Base-by-base conservation (phyloP, 2,329 filamentous ascomycete genomes). In the Colletotrichum spinosum region DNA sequence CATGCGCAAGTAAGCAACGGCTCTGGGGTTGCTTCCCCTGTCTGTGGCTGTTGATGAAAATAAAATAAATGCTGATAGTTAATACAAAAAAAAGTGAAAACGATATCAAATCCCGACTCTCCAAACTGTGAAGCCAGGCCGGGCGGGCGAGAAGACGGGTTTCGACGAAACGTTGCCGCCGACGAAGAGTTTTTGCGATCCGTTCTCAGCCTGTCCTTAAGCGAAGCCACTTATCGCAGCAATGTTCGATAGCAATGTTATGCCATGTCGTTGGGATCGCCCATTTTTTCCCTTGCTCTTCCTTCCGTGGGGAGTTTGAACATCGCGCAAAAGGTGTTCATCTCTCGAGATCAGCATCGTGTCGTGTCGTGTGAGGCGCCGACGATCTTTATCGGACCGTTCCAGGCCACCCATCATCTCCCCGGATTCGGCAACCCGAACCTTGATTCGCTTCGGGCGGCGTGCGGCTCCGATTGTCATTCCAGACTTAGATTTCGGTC, bases 1-100 rank as follows among this genome's bases (percentile, higher is more conserved):
- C 72, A 89, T 89, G 86, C 76, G 78, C 67, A 79, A 78, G 68
- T 66, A 66, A 66, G 63, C 63, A 62, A 57, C 53, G 63, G 63
- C 52, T 66, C 49, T 57, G 48, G 25, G 25, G 34, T 66, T 66
- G 63, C 63, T 15, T 45, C 39, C 50, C 35, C 7, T 65, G 46
- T 54, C 13, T 57, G 45, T 35, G 25, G 25, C 25, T 25, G 25
- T 49, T 12, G 34, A 13, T 42, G 34, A 41, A 50, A 65, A 25
- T 49, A 65, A 57, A 46, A 62, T 62, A 65, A 55, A 42, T 57
- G 57, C 63, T 66, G 63, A 66, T 66, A 66, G 59, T 63, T 66
- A 53, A 63, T 56, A 17, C 17, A 63, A 66, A 63, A 62, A 65
- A 62, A 66, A 66, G 63, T 63, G 59, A 66, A 66, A 66, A 25